Percentiles rank a stretch among this genome's conserved stretches.
Evolutionary conservation across 495 filamentous ascomycete species (phyloP).

Genomic region (Xanthoparmelia taractica): DNA sequence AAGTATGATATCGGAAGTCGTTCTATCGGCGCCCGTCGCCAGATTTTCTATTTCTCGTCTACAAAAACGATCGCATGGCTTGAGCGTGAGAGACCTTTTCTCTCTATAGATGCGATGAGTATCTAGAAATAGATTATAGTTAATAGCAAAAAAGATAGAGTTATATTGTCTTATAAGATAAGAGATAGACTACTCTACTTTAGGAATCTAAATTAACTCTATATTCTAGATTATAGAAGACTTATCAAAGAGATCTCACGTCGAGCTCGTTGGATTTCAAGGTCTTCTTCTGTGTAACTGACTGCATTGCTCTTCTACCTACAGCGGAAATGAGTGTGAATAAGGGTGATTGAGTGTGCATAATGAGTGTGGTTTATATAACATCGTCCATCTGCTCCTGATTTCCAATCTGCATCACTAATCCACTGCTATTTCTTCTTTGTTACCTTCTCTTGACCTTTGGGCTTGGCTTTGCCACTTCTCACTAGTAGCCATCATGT

Average conservation of each 20-base stretch:
- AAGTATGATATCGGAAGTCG: background rate
- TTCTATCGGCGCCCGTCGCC: background rate
- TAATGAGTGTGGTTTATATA: slow-evolving; percentile 7
- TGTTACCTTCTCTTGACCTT: slow-evolving; percentile 8
- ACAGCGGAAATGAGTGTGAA: slow-evolving; percentile 5
- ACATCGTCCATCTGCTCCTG: slow-evolving; percentile 4
- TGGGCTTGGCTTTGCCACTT: background rate
- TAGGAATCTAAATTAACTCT: slow-evolving; percentile 1
- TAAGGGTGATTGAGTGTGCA: background rate
- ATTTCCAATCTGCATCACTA: slow-evolving; percentile 8
- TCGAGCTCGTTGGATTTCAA: slow-evolving; percentile 5
- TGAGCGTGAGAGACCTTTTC: slow-evolving; percentile 2
- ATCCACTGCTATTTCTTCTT: slow-evolving; percentile 1
- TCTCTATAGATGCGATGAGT: slow-evolving; percentile 8
- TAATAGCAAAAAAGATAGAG: background rate
- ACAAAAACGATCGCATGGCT: background rate
- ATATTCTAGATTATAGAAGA: slow-evolving; percentile 2
- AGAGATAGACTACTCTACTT: slow-evolving; percentile 8
- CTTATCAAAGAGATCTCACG: slow-evolving; percentile 10
- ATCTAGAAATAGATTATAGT: background rate
- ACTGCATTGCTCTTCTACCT: slow-evolving; percentile 6
- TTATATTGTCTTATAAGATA: slow-evolving; percentile 7
- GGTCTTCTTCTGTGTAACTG: slow-evolving; percentile 1
- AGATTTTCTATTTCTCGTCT: background rate
- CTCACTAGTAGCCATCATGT: slow-evolving; percentile 8